Percentiles rank a stretch among this genome's conserved stretches.
Conservation (phyloP, 2,329 filamentous ascomycete species). For the Magnaporthiopsis rhizophila region DNA sequence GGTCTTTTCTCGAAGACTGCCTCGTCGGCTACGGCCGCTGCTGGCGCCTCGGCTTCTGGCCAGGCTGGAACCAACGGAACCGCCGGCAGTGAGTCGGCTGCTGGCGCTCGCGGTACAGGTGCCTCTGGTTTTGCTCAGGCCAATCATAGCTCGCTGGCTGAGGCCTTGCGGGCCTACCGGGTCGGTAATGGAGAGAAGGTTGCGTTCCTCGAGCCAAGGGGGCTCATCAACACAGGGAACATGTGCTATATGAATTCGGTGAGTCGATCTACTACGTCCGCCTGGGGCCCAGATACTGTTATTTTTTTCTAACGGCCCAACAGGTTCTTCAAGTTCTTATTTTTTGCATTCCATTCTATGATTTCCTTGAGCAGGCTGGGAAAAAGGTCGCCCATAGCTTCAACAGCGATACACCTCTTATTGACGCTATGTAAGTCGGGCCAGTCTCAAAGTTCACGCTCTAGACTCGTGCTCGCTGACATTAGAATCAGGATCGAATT, state of each 20-base stretch:
- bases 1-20: constrained; percentile 24
- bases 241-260: constrained; percentile 99
- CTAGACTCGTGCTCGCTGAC: not conserved
- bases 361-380: constrained; percentile 81
- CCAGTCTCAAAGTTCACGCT: no score
- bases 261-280: constrained; percentile 28
- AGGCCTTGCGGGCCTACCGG: constrained; percentile 68
- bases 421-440: constrained; percentile 80
- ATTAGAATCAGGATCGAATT: constrained; percentile 72
- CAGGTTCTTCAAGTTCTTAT: constrained; percentile 92
- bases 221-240: constrained; percentile 93
- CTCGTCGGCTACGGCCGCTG: constrained; percentile 13
- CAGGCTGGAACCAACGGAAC: constrained; percentile 18
- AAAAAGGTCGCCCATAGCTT: constrained; percentile 82
- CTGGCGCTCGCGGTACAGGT: constrained; percentile 17
- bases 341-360: constrained; percentile 89
- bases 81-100: constrained; percentile 12
- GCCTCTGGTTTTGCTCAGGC: constrained; percentile 32
- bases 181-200: constrained; percentile 59
- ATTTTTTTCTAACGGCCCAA: constrained; percentile 24
- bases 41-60: constrained; percentile 15
- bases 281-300: not conserved
- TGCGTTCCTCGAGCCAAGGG: constrained; percentile 82
- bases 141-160: constrained; percentile 55
- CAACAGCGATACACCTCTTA: constrained; percentile 86